Evolutionary conservation across 305 asterid species (phyloP).

Genomic region (Solanum aculeatissimum): DNA sequence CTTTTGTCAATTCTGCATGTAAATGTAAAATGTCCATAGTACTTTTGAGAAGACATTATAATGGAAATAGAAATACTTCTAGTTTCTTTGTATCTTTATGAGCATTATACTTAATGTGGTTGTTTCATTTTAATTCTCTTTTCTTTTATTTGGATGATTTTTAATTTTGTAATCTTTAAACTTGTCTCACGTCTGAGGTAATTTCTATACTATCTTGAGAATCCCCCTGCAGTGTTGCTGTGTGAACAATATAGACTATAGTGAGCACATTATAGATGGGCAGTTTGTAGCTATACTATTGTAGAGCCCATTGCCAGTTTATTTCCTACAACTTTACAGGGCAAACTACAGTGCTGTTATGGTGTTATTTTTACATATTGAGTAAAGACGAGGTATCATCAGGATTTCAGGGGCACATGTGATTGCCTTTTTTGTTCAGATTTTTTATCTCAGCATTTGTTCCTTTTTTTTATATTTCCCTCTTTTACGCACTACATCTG

Average conservation of each 20-base stretch:
- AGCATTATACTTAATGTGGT: conserved; percentile 12
- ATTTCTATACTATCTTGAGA: conserved; percentile 15
- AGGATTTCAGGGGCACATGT: conserved; percentile 34
- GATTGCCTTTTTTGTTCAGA: conserved; percentile 14
- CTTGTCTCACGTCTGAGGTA: conserved; percentile 17
- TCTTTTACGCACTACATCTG: neutral
- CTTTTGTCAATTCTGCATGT: conserved; percentile 67
- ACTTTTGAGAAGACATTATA: conserved; percentile 22
- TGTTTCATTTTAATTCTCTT: conserved; percentile 7
- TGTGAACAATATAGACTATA: neutral
- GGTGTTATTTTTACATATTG: conserved; percentile 63
- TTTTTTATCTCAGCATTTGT: neutral
- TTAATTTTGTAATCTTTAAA: conserved; percentile 11
- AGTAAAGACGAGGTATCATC: conserved; percentile 59
- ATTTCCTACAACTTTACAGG: conserved; percentile 53
- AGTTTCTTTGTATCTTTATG: conserved; percentile 19
- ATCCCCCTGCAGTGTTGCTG: conserved; percentile 11
- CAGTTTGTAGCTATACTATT: conserved; percentile 27
- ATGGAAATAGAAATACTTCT: conserved; percentile 24
- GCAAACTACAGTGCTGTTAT: conserved; percentile 45
- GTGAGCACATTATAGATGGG: conserved; percentile 2
- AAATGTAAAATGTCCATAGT: conserved; percentile 38
- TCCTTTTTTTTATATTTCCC: neutral
- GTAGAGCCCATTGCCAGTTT: conserved; percentile 41
- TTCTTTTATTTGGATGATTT: conserved; percentile 9